These are phyloP conservation scores for Boletellus emodensis DNA, from an alignment of 768 basidiomycete genomes.

Conservation along the genomic window DNA sequence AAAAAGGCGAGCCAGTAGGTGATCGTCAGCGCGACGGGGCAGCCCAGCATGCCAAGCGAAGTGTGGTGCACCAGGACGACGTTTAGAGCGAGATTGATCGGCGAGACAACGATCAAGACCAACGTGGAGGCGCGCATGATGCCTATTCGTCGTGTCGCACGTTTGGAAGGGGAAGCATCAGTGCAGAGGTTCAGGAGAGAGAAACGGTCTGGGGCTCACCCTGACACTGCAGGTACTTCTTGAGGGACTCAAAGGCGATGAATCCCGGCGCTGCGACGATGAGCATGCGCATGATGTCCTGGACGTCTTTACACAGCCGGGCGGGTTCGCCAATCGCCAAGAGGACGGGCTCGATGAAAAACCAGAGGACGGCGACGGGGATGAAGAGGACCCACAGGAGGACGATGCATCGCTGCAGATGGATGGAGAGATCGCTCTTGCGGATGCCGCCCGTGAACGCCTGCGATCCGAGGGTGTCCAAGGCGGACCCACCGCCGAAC, in stretches of 20 bases:
- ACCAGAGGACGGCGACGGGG: slow-evolving; percentile 62
- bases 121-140: slow-evolving; percentile 72
- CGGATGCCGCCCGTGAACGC: slow-evolving; percentile 63
- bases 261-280: slow-evolving; percentile 67
- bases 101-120: slow-evolving; percentile 58
- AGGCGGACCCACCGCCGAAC: slow-evolving; percentile 72
- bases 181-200: background rate
- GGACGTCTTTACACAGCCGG: slow-evolving; percentile 55
- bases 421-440: slow-evolving; percentile 64
- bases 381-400: slow-evolving; percentile 61
- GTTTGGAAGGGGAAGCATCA: background rate
- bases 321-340: slow-evolving; percentile 59
- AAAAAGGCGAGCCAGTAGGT: slow-evolving; percentile 69
- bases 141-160: slow-evolving; percentile 36
- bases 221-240: slow-evolving; percentile 79
- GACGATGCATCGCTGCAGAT: slow-evolving; percentile 66
- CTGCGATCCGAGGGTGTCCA: slow-evolving; percentile 76
- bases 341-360: slow-evolving; percentile 58
- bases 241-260: slow-evolving; percentile 71
- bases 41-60: slow-evolving; percentile 58
- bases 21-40: slow-evolving; percentile 61
- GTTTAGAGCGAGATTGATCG: slow-evolving; percentile 61
- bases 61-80: slow-evolving; percentile 62
- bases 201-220: slow-evolving; percentile 36
- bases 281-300: slow-evolving; percentile 61